Evolutionary conservation across 768 basidiomycete genomes (phyloP).

Genomic region (Tylopilus felleus): DNA sequence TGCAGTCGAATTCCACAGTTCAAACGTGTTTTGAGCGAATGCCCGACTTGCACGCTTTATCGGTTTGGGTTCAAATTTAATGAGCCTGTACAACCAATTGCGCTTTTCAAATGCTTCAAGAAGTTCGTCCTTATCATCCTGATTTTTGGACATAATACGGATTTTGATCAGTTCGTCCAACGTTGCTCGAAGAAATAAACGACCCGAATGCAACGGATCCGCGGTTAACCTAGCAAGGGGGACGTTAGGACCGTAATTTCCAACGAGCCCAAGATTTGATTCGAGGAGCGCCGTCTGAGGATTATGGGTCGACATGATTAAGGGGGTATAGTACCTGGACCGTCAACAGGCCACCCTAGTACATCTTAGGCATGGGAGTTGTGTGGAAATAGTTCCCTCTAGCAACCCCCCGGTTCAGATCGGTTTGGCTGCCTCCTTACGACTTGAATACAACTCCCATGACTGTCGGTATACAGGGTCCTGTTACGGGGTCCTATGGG

Average conservation of each 20-base stretch:
- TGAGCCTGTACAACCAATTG: neutral
- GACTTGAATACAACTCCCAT: too few species aligned
- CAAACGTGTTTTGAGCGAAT: neutral
- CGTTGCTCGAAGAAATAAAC: constrained; percentile 1
- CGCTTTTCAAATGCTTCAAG: neutral
- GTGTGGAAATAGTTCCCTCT: too few species aligned
- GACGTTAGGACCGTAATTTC: neutral
- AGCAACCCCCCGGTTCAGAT: too few species aligned
- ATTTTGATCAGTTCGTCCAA: constrained; percentile 10
- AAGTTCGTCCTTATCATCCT: neutral
- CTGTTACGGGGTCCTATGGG: too few species aligned
- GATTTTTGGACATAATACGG: neutral
- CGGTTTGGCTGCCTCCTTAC: too few species aligned
- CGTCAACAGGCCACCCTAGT: too few species aligned
- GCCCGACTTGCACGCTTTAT: neutral
- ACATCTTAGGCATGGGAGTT: too few species aligned
- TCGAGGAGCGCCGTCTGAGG: too few species aligned
- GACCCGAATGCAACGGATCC: neutral
- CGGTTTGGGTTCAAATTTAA: neutral
- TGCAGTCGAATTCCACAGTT: constrained; percentile 1
- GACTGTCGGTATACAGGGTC: too few species aligned
- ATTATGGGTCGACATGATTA: too few species aligned
- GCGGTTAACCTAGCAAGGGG: neutral
- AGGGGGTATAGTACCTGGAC: too few species aligned
- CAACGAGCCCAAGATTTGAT: neutral